Percentiles rank a stretch among this genome's conserved stretches.
Evolutionary conservation across 2,329 filamentous ascomycete species (phyloP).

Genomic region (Trichoderma oligosporum): DNA sequence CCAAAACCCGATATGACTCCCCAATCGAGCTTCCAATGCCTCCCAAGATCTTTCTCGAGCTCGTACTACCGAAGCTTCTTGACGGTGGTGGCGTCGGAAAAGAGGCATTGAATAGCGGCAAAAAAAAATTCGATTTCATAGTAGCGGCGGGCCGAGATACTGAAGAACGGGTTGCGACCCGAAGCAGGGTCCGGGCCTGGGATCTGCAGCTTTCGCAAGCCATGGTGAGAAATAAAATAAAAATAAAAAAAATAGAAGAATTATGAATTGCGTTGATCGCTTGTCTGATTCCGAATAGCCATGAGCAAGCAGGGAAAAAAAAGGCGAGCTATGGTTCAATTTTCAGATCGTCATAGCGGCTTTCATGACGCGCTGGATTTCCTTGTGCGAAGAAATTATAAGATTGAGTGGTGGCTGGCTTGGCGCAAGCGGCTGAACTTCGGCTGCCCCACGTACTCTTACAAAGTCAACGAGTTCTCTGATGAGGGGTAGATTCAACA

Average conservation of each 20-base stretch:
- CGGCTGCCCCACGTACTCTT: constrained; percentile 15
- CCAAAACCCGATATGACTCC: constrained; percentile 69
- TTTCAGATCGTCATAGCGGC: constrained; percentile 3
- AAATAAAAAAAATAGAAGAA: neutral
- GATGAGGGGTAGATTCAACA: constrained; percentile 13
- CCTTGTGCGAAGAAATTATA: constrained; percentile 12
- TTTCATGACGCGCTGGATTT: constrained; percentile 20
- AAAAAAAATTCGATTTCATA: constrained; percentile 26
- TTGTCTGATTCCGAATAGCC: neutral
- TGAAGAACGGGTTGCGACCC: constrained; percentile 32
- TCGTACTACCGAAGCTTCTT: constrained; percentile 38
- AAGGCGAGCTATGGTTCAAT: neutral
- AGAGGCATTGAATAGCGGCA: constrained; percentile 19
- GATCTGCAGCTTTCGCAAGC: constrained; percentile 48
- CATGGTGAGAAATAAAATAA: constrained; percentile 34
- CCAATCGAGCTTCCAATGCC: constrained; percentile 34
- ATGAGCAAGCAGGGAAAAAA: neutral
- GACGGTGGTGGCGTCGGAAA: constrained; percentile 10
- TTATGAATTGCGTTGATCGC: neutral
- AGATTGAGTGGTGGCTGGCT: neutral
- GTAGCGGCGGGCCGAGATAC: constrained; percentile 28
- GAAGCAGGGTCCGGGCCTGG: constrained; percentile 41
- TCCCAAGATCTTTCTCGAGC: constrained; percentile 32
- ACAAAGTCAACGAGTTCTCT: no score
- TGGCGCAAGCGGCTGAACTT: constrained; percentile 18